Evolutionary conservation across 371 early-diverging fungal genomes (phyloP).

Genomic region (Lichtheimia ramosa): DNA sequence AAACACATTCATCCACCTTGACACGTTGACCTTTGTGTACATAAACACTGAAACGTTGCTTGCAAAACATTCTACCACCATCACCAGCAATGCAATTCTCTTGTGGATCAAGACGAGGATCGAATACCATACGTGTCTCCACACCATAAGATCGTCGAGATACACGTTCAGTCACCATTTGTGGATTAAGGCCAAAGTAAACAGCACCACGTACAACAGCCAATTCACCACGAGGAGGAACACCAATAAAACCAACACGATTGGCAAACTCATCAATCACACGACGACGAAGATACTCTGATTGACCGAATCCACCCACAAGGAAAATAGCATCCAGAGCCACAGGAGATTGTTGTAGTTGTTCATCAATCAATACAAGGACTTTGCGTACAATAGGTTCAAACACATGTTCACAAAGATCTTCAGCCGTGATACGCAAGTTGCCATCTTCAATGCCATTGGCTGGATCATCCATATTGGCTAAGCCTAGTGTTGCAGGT

Average conservation of each 20-base stretch:
- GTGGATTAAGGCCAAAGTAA: constrained; percentile 57
- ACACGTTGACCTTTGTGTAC: constrained; percentile 59
- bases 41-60: constrained; percentile 62
- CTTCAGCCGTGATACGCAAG: constrained; percentile 49
- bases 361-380: constrained; percentile 54
- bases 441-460: constrained; percentile 60
- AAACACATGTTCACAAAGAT: constrained; percentile 54
- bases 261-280: constrained; percentile 40
- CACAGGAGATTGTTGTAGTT: constrained; percentile 45
- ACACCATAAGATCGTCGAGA: constrained; percentile 62
- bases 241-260: constrained; percentile 50
- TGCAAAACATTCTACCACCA: constrained; percentile 47
- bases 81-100: constrained; percentile 57
- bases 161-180: constrained; percentile 58
- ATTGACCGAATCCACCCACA: constrained; percentile 63
- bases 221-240: constrained; percentile 54
- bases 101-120: constrained; percentile 53
- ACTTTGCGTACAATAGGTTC: constrained; percentile 53
- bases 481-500: constrained; percentile 53
- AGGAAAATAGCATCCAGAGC: constrained; percentile 52
- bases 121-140: constrained; percentile 64
- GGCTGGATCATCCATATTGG: constrained; percentile 52
- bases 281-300: constrained; percentile 52
- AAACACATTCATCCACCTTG: constrained; percentile 57
- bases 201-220: constrained; percentile 55